Percentiles rank a stretch among this genome's conserved stretches.
phyloP scores from a whole-genome alignment of 768 basidiomycete species.

The Obba rivulosa region DNA sequence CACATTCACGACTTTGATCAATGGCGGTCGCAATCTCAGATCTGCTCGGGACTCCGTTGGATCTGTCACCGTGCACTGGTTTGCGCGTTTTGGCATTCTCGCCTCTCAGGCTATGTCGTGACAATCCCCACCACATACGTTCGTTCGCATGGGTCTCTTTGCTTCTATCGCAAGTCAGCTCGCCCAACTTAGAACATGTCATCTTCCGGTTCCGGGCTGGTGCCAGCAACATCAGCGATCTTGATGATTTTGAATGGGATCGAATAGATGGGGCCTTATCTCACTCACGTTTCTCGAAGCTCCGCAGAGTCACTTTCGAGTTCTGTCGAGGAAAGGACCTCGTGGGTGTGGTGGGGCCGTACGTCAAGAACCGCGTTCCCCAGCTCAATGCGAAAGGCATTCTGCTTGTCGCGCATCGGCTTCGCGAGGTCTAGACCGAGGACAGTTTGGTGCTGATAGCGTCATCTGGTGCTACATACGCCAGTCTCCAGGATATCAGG shows the following conservation, averaged over 20 bases:
- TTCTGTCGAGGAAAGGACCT: constrained; percentile 1
- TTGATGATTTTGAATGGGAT: constrained; percentile 8
- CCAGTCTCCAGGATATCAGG: neutral
- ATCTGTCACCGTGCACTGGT: constrained; percentile 1
- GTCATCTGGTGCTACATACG: too few species aligned
- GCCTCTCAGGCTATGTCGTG: neutral
- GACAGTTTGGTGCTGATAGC: too few species aligned
- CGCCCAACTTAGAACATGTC: constrained; percentile 5
- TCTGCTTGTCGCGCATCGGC: neutral
- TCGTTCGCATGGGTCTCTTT: constrained; percentile 1
- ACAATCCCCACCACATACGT: neutral
- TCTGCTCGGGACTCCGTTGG: neutral
- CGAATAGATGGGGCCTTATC: neutral
- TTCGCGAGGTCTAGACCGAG: too few species aligned
- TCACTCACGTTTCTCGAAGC: neutral
- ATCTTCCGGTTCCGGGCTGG: constrained; percentile 5
- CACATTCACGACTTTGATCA: neutral
- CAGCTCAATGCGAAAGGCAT: neutral
- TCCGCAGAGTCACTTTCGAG: constrained; percentile 7
- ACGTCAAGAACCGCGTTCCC: neutral
- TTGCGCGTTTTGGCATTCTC: constrained; percentile 1
- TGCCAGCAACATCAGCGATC: neutral
- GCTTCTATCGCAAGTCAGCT: neutral
- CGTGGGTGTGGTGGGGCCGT: neutral
- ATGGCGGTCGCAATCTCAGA: neutral